Conservation (phyloP, 2,329 filamentous ascomycete genomes). For the Phyllosticta ampelicida region DNA sequence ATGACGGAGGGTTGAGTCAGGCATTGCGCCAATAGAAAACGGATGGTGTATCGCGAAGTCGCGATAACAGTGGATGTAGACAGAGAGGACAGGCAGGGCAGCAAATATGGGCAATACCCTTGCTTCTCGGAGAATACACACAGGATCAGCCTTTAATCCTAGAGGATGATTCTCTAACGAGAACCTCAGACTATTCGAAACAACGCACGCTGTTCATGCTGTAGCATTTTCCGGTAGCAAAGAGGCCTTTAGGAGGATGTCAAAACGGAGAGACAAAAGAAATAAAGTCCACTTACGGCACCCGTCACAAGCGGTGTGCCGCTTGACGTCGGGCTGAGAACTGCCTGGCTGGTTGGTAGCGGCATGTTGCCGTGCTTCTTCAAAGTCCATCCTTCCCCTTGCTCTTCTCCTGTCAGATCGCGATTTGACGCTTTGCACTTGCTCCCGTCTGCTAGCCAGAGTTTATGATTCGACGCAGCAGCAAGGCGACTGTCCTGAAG, state of each 20-base stretch:
- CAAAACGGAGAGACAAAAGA: neutral
- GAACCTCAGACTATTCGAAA: neutral
- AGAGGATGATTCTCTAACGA: neutral
- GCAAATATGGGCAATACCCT: neutral
- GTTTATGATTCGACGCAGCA: neutral
- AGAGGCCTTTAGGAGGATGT: neutral
- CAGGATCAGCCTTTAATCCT: neutral
- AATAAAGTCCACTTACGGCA: conserved; percentile 23
- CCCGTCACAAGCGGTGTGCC: conserved; percentile 31
- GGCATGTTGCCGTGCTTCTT: neutral
- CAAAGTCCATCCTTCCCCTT: neutral
- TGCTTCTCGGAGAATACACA: neutral
- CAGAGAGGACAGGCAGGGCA: neutral
- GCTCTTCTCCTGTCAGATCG: neutral
- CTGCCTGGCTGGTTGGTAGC: neutral
- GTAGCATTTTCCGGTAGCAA: neutral
- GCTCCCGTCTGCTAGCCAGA: neutral
- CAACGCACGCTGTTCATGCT: neutral
- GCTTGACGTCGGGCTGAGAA: conserved; percentile 14
- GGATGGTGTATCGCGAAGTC: neutral
- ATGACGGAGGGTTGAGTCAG: neutral
- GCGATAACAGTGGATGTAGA: neutral
- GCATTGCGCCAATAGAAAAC: neutral
- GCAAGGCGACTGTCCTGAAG: neutral
- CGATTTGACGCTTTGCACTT: neutral